A percentile compares a stretch with the other conserved stretches of the same genome.
Evolutionary conservation across 2,329 filamentous ascomycete species (phyloP).

Genomic region (Stemphylium vesicarium): DNA sequence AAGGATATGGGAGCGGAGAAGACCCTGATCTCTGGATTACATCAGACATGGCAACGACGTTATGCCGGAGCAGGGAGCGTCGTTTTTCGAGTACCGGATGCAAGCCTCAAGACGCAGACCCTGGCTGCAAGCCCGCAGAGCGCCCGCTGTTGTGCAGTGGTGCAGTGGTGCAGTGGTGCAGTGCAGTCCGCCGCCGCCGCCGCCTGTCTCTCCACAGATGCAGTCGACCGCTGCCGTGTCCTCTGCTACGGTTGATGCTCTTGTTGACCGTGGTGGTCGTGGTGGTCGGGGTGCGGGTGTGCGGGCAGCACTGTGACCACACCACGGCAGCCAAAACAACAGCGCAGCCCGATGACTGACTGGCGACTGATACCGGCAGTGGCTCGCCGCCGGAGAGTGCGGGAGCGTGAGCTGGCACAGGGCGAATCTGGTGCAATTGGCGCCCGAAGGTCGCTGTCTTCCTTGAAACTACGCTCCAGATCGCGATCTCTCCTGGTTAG

Average conservation of each 20-base stretch:
- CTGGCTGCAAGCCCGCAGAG: slow-evolving; percentile 2
- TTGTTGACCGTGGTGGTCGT: not conserved
- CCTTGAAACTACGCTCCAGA: slow-evolving; percentile 9
- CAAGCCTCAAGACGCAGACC: slow-evolving; percentile 14
- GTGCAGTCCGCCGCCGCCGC: not conserved
- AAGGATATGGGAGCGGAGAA: slow-evolving; percentile 12
- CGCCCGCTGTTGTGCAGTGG: not conserved
- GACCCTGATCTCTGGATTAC: slow-evolving; percentile 35
- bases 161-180: too few species aligned
- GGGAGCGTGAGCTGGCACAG: slow-evolving; percentile 17
- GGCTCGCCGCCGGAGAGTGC: slow-evolving; percentile 2
- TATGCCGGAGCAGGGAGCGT: slow-evolving; percentile 12
- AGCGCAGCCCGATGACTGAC: not conserved
- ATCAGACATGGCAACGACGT: slow-evolving; percentile 29
- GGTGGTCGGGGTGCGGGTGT: not conserved
- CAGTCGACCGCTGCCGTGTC: not conserved
- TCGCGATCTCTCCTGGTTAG: slow-evolving; percentile 17
- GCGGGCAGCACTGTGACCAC: not conserved
- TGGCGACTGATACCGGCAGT: not conserved
- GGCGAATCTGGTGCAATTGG: slow-evolving; percentile 13
- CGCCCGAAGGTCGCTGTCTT: slow-evolving; percentile 12
- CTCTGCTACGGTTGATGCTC: not conserved
- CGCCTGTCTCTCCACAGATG: not conserved
- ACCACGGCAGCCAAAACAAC: slow-evolving; percentile 1
- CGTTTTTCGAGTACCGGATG: slow-evolving; percentile 18